Evolutionary conservation across 176 grass and related monocot species (phyloP), one percentile per base, ranked within the genome.

Genomic region (Lolium perenne): DNA sequence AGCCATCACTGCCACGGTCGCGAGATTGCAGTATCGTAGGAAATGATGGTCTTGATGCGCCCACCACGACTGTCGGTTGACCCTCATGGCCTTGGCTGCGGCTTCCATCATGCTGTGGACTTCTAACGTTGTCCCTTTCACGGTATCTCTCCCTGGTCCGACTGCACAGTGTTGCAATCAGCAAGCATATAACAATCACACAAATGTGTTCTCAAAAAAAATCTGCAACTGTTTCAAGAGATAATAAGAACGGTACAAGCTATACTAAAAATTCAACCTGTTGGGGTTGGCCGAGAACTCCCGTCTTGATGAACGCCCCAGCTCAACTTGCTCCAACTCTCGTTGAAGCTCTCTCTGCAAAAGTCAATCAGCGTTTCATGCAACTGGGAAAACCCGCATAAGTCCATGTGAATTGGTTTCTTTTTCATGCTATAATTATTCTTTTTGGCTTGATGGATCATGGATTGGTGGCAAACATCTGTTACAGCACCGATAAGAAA

Each of bases 291-390:
- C 78, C 18, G 92, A 86, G 69, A 88, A 94, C 23, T 98, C 95
- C 13, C 93, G 88, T 25, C 95, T 87, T 58, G 93, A 92, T 87
- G 93, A 84, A 49, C 91, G 90, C 67, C 91, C 95, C 82, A 90
- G 80, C 86, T 98, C 95, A 66, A 94, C 91, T 87, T 95, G 95
- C 88, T 98, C 95, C 73, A 95, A 67, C 78, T 98, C 93, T 71
- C 74, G 89, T 80, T 98, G 91, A 80, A 98, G 80, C 74, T 98
- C 95, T 91, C 84, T 94, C 95, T 98, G 69, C 69, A 81, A 82
- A 88, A 75, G 80, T 32, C 67, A 81, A 62, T 16, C n/a, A 55
- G 43, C 43, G 59, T 69, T 49, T 62, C 6, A 46, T 18, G 46
- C 17, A 70, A 13, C 55, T 25, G 45, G 20, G 47, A 61, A 70